Percentiles rank a stretch among this genome's conserved stretches.
Evolutionary conservation across 2,329 filamentous ascomycete genomes (phyloP).

Genomic region (Sporothrix protearum): DNA sequence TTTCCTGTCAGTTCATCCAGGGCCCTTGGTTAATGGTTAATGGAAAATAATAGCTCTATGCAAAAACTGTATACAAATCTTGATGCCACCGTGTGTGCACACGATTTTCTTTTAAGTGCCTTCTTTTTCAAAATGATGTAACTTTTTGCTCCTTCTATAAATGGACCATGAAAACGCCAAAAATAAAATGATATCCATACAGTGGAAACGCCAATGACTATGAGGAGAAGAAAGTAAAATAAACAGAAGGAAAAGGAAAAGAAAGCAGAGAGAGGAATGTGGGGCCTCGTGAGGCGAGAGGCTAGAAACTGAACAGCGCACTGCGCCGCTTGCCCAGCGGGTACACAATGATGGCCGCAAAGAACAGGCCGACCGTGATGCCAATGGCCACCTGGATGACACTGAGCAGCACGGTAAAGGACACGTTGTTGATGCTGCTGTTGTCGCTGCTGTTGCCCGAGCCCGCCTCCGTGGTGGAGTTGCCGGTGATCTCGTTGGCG

Average conservation of each 20-base stretch:
- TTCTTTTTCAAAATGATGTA: background rate
- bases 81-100: too few species aligned
- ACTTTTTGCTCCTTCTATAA: background rate
- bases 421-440: conserved; percentile 41
- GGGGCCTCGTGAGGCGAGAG: background rate
- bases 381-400: conserved; percentile 61
- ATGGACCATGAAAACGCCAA: background rate
- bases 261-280: background rate
- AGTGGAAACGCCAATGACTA: background rate
- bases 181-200: background rate
- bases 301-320: conserved; percentile 52
- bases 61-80: background rate
- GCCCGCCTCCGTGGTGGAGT: conserved; percentile 36
- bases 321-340: conserved; percentile 57
- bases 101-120: too few species aligned
- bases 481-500: conserved; percentile 53
- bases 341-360: conserved; percentile 55
- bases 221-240: background rate
- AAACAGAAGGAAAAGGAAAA: background rate
- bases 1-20: background rate
- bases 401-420: conserved; percentile 54
- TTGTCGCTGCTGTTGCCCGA: conserved; percentile 22
- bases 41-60: background rate
- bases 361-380: conserved; percentile 58
- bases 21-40: background rate